Evolutionary conservation across 306 rosid genomes (phyloP).

Genomic region (Sindora glabra): DNA sequence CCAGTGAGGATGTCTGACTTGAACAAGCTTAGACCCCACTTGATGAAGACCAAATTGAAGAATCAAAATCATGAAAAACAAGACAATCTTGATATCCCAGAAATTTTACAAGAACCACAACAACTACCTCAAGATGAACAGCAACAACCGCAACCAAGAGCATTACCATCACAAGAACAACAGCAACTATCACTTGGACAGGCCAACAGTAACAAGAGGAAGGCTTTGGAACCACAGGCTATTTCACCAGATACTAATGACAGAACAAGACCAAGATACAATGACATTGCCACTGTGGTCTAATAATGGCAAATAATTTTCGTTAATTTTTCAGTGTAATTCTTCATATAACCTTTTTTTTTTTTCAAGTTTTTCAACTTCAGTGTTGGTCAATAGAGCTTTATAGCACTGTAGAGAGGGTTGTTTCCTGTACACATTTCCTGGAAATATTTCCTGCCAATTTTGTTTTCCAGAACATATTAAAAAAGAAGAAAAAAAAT

Average conservation of each 20-base stretch:
- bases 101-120: constrained; percentile 10
- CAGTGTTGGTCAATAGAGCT: constrained; percentile 36
- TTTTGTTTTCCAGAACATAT: constrained; percentile 39
- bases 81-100: constrained; percentile 27
- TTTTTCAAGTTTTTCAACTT: constrained; percentile 7
- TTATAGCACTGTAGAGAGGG: constrained; percentile 48
- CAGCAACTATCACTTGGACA: constrained; percentile 33
- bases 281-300: constrained; percentile 65
- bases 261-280: constrained; percentile 81
- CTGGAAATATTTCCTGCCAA: constrained; percentile 53
- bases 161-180: constrained; percentile 15
- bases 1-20: constrained; percentile 76
- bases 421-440: constrained; percentile 48
- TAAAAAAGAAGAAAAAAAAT: background rate
- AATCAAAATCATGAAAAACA: constrained; percentile 26
- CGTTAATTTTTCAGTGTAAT: constrained; percentile 26
- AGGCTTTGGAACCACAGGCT: constrained; percentile 67
- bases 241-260: constrained; percentile 77
- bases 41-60: constrained; percentile 59
- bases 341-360: constrained; percentile 13
- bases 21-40: constrained; percentile 59
- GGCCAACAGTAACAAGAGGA: constrained; percentile 62
- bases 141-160: background rate
- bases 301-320: constrained; percentile 29
- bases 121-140: constrained; percentile 14